These are phyloP conservation scores for Metschnikowia santaceciliae DNA, from an alignment of 805 yeast genomes.

Conservation along the genomic window DNA sequence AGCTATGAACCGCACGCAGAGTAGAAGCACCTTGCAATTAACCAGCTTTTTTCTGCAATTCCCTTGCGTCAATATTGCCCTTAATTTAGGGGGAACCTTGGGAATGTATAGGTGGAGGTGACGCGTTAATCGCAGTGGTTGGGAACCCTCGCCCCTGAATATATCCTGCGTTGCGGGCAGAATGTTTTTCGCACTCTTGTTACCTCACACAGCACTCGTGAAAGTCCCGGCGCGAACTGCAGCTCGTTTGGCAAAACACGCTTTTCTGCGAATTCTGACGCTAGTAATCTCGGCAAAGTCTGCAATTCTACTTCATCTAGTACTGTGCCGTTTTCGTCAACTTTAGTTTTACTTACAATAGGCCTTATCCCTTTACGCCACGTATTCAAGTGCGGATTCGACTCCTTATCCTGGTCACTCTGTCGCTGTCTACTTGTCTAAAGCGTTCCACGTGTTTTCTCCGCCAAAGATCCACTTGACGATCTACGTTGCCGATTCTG, in stretches of 20 bases:
- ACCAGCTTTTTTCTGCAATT: not conserved
- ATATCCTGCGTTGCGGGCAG: not conserved
- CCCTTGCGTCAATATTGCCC: not conserved
- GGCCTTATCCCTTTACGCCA: not conserved
- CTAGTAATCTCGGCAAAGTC: conserved; percentile 4
- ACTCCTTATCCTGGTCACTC: not conserved
- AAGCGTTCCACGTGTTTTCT: not conserved
- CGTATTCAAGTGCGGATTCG: not conserved
- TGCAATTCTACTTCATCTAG: not conserved
- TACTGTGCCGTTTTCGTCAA: not conserved
- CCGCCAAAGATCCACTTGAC: not conserved
- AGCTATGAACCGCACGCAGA: too few relatives aligned
- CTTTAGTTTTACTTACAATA: not conserved
- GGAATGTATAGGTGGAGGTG: not conserved
- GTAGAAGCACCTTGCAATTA: too few relatives aligned
- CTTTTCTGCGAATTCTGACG: conserved; percentile 4
- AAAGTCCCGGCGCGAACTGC: conserved; percentile 5
- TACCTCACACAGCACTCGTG: not conserved
- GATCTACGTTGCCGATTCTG: not conserved
- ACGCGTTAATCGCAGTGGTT: conserved; percentile 1
- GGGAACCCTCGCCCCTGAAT: conserved; percentile 2
- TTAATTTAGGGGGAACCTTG: not conserved
- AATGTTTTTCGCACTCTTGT: conserved; percentile 1
- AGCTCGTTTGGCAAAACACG: conserved; percentile 2
- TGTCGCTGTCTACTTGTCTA: not conserved